These are phyloP conservation scores for Yarrowia sp. DNA, from an alignment of 805 yeast species.

Conservation along the genomic window DNA sequence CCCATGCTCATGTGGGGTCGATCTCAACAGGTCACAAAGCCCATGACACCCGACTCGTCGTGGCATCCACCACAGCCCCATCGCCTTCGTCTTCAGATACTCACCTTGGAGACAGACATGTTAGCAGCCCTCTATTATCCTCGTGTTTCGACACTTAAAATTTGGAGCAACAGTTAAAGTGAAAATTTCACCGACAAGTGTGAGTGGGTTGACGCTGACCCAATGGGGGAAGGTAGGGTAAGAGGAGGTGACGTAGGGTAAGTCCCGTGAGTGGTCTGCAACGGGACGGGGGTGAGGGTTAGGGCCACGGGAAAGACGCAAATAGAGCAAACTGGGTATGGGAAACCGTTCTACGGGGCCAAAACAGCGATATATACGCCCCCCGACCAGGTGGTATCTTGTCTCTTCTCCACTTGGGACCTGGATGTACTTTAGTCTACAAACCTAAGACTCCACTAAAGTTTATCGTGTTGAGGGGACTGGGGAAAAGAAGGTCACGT, in stretches of 20 bases:
- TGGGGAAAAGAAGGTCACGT: neutral
- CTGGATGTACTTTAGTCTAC: neutral
- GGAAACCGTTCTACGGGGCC: too few species aligned
- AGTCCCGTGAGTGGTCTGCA: neutral
- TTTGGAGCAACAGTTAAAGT: conserved; percentile 16
- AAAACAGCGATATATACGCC: neutral
- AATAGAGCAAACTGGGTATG: neutral
- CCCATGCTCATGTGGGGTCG: too few species aligned
- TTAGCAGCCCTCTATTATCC: conserved; percentile 21
- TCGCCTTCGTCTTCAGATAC: neutral
- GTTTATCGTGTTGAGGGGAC: neutral
- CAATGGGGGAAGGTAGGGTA: conserved; percentile 25
- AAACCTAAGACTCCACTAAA: neutral
- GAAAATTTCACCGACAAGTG: conserved; percentile 25
- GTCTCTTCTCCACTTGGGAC: neutral
- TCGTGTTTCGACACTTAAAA: conserved; percentile 15
- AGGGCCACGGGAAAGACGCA: neutral
- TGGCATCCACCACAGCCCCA: neutral
- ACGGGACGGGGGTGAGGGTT: neutral
- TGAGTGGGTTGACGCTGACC: conserved; percentile 23
- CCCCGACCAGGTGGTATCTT: too few species aligned
- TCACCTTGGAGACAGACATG: conserved; percentile 34
- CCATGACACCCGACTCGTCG: neutral
- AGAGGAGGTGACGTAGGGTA: conserved; percentile 23
- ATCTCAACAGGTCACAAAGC: too few species aligned